Evolutionary conservation across 2,329 filamentous ascomycete species (phyloP), one percentile per base, ranked within the genome.

Genomic region (Pestalotiopsis sp.): DNA sequence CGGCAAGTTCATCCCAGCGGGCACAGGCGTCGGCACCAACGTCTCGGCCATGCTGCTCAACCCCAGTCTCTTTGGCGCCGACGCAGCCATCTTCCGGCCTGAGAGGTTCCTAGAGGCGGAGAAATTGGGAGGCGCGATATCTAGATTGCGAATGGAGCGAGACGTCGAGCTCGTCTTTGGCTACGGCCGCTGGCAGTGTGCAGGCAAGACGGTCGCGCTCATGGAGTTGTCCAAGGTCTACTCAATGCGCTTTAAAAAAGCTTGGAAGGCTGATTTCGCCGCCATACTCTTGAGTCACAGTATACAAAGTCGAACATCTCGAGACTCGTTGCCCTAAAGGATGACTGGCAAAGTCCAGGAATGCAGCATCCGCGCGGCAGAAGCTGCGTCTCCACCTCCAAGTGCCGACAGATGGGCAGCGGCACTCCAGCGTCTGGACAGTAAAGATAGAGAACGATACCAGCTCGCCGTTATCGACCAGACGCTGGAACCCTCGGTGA

Each of bases 151-250:
- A 5, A 79, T 79, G 72, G 72, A 78, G 65, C 71, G 72, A 6
- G 78, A 75, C 1, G 66, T 78, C 23, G 81, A 82, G 55, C 70
- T 80, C 11, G 72, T 79, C 4, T 84, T 83, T 71, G 79, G 80
- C 3, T 74, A 76, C 41, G 81, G 81, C 2, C 73, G 73, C 14
- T 79, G 75, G 65, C 70, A 74, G 68, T 83, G 82, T 68, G 70
- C 83, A 9, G 82, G 82, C 1, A 80, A 78, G 71, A 73, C 76
- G 36, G 79, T 83, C 49, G 81, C 81, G 2, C 71, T 78, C 67
- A 79, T 83, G 71, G 81, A 83, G 72, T 65, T 83, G 64, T 77
- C 79, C 69, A 84, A 84, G 70, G 71, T 78, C 3, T 72, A 81
- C 59, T 77, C 25, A 27, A 27, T 27, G 25, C 25, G 25, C 25